These are phyloP conservation scores for Gossypium turneri DNA, from an alignment of 345 rosid genomes.

Conservation along the genomic window DNA sequence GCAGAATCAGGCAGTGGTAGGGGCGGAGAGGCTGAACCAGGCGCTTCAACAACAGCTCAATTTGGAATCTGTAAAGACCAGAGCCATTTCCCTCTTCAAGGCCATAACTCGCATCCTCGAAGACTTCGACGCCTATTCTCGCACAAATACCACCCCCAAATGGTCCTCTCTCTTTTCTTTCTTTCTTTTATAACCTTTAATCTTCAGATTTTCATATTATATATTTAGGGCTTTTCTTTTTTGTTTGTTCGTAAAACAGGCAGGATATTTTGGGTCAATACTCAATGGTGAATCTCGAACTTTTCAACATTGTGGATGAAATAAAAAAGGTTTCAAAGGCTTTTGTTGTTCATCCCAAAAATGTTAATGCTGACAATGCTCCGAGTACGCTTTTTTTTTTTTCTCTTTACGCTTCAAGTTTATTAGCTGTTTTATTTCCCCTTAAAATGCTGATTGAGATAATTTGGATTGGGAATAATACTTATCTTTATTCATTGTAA, in stretches of 20 bases:
- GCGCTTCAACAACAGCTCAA: slow-evolving; percentile 65
- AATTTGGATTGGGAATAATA: background rate
- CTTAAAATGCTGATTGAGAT: background rate
- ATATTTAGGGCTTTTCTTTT: background rate
- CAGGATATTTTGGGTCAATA: slow-evolving; percentile 86
- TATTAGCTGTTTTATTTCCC: background rate
- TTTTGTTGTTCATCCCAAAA: slow-evolving; percentile 82
- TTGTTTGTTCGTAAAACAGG: slow-evolving; percentile 36
- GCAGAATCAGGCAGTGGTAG: background rate
- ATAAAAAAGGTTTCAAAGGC: slow-evolving; percentile 77
- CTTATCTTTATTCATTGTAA: slow-evolving; percentile 9
- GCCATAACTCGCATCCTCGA: slow-evolving; percentile 88
- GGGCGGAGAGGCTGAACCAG: slow-evolving; percentile 60
- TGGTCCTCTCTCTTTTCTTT: slow-evolving; percentile 36
- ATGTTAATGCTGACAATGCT: slow-evolving; percentile 82
- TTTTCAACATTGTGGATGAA: slow-evolving; percentile 83
- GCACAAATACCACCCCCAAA: slow-evolving; percentile 80
- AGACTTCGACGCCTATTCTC: slow-evolving; percentile 67
- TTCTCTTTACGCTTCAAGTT: background rate
- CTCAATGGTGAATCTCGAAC: slow-evolving; percentile 94
- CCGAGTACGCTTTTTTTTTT: slow-evolving; percentile 38
- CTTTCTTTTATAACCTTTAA: background rate
- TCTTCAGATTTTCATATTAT: background rate
- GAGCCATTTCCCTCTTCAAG: slow-evolving; percentile 75
- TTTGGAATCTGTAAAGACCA: slow-evolving; percentile 68